Evolutionary conservation across 2,329 filamentous ascomycete species (phyloP).

Genomic region (Lasiodiplodia theobromae): DNA sequence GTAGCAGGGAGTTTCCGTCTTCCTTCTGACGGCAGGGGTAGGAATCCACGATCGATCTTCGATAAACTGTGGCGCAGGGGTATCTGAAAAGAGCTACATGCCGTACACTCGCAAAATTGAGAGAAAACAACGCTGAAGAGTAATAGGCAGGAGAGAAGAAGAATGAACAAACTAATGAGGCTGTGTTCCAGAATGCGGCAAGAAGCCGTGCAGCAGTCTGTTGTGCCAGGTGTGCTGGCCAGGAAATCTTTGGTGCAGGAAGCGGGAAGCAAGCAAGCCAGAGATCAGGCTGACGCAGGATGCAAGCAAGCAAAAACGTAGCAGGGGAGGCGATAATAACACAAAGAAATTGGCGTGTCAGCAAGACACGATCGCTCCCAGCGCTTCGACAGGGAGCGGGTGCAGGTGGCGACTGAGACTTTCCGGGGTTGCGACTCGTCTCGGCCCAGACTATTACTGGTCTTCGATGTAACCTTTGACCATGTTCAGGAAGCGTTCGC

Average conservation of each 20-base stretch:
- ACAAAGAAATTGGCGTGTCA: neutral
- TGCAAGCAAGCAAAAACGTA: neutral
- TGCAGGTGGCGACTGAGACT: neutral
- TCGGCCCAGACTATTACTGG: conserved; percentile 5
- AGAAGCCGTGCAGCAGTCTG: neutral
- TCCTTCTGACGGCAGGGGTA: neutral
- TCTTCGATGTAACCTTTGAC: conserved; percentile 49
- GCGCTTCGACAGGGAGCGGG: conserved; percentile 8
- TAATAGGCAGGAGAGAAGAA: neutral
- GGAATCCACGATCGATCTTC: neutral
- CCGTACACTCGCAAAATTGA: neutral
- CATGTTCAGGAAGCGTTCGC: conserved; percentile 63
- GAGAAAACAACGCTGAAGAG: neutral
- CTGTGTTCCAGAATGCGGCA: conserved; percentile 24
- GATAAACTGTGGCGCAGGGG: conserved; percentile 12
- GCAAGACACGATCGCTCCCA: neutral
- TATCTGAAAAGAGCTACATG: conserved; percentile 1
- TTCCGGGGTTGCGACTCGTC: neutral
- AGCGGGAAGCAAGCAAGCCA: conserved; percentile 7
- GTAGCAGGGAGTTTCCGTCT: neutral
- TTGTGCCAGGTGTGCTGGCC: neutral
- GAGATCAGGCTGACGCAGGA: neutral
- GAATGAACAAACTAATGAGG: neutral
- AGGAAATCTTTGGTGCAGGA: conserved; percentile 7
- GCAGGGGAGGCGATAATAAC: neutral